Percentiles rank a stretch among this genome's conserved stretches.
Evolutionary conservation across 371 early-diverging fungal species (phyloP).

Genomic region (Mortierella polycephala): DNA sequence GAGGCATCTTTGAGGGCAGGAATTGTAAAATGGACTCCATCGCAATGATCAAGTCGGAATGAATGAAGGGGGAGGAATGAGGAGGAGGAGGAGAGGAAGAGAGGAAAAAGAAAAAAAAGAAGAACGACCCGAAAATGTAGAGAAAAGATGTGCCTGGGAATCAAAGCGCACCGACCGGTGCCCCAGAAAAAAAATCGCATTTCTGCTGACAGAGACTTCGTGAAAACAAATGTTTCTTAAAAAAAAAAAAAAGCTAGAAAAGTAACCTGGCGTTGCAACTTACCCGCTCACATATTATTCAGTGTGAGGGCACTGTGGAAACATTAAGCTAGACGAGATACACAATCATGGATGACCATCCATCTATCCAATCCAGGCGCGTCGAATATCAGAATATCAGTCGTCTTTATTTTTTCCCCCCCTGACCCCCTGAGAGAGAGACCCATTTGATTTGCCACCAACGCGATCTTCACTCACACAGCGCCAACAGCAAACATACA

Average conservation of each 20-base stretch:
- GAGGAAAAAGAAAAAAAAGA: not conserved
- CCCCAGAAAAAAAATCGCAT: not conserved
- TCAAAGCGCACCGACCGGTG: not conserved
- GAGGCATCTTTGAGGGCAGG: constrained; percentile 36
- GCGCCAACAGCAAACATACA: no score
- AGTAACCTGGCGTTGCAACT: not conserved
- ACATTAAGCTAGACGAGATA: no score
- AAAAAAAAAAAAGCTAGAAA: not conserved
- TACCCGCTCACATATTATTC: not conserved
- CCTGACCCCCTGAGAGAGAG: no score
- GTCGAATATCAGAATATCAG: no score
- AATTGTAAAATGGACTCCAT: constrained; percentile 41
- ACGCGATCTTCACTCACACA: no score
- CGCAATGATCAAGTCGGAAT: not conserved
- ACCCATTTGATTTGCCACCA: no score
- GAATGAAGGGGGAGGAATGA: constrained; percentile 11
- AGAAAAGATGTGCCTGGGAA: not conserved
- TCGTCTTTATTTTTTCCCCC: no score
- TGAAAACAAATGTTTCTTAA: not conserved
- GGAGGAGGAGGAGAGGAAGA: not conserved
- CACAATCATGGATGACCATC: no score
- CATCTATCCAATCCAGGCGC: no score
- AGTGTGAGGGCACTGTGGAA: no score
- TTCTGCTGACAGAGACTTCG: constrained; percentile 5
- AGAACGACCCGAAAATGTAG: constrained; percentile 1